Evolutionary conservation across 2,329 filamentous ascomycete species (phyloP).

Genomic region (Rutstroemia sp.): DNA sequence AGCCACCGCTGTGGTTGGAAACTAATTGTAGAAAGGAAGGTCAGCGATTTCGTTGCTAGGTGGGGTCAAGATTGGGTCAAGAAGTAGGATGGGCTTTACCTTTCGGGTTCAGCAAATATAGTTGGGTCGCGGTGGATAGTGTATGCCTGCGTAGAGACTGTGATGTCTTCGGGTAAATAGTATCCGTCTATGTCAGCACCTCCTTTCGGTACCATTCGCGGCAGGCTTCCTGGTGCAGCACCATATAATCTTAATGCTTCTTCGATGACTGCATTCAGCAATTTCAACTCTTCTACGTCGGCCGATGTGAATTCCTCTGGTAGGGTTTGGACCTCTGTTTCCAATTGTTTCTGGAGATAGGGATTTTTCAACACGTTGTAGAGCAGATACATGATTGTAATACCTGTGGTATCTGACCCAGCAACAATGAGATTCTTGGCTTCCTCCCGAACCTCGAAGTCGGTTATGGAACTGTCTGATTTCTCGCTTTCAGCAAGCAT

Average conservation of each 20-base stretch:
- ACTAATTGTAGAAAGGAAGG: neutral
- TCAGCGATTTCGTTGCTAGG: neutral
- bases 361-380: neutral
- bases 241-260: conserved; percentile 32
- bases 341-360: neutral
- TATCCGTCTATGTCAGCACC: conserved; percentile 28
- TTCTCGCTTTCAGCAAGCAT: neutral
- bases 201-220: conserved; percentile 23
- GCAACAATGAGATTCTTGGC: neutral
- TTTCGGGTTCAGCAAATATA: conserved; percentile 30
- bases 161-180: conserved; percentile 29
- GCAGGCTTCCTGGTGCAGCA: conserved; percentile 28
- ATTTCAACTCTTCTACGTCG: conserved; percentile 20
- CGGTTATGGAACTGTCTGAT: neutral
- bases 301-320: neutral
- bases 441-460: neutral
- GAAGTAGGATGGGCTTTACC: neutral
- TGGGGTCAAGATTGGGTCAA: neutral
- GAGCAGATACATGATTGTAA: neutral
- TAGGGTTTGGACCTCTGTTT: neutral
- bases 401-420: conserved; percentile 9
- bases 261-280: conserved; percentile 29
- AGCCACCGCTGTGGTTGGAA: neutral
- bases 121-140: conserved; percentile 32
- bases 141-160: conserved; percentile 31